These are phyloP conservation scores for Ogataea pignaliae DNA, from an alignment of 805 yeast species.

Conservation along the genomic window DNA sequence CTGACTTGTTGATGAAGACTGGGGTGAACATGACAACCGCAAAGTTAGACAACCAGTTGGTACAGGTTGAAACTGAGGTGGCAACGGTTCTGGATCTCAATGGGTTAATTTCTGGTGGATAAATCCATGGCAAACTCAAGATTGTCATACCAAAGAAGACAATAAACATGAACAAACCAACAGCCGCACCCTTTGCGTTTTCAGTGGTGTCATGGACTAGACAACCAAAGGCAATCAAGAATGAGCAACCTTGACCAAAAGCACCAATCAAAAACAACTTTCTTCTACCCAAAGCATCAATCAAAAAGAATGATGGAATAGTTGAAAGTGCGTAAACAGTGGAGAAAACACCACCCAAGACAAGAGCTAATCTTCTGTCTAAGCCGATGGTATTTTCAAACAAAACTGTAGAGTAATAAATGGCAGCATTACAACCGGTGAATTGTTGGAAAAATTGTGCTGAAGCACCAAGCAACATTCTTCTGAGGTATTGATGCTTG, in stretches of 20 bases:
- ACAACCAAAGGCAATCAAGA: constrained; percentile 47
- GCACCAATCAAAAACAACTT: constrained; percentile 42
- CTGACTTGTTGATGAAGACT: constrained; percentile 42
- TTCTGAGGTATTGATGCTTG: constrained; percentile 56
- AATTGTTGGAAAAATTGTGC: constrained; percentile 69
- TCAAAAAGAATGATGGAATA: constrained; percentile 52
- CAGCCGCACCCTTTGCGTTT: constrained; percentile 63
- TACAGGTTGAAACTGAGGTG: constrained; percentile 56
- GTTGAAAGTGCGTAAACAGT: constrained; percentile 60
- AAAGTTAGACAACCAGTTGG: constrained; percentile 67
- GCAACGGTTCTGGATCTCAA: constrained; percentile 67
- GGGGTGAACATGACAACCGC: constrained; percentile 71
- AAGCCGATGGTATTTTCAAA: constrained; percentile 48
- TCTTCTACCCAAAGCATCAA: constrained; percentile 69
- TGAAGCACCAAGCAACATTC: constrained; percentile 59
- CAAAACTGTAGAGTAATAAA: constrained; percentile 58
- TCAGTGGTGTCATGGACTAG: constrained; percentile 34
- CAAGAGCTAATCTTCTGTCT: constrained; percentile 47
- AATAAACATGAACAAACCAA: constrained; percentile 58
- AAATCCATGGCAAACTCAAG: constrained; percentile 49
- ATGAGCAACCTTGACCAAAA: constrained; percentile 44
- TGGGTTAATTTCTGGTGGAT: constrained; percentile 65
- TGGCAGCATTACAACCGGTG: constrained; percentile 68
- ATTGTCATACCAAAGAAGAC: constrained; percentile 49
- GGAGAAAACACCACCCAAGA: constrained; percentile 63